phyloP scores from a whole-genome alignment of 176 grass and related monocot genomes.

The Triticum turgidum region DNA sequence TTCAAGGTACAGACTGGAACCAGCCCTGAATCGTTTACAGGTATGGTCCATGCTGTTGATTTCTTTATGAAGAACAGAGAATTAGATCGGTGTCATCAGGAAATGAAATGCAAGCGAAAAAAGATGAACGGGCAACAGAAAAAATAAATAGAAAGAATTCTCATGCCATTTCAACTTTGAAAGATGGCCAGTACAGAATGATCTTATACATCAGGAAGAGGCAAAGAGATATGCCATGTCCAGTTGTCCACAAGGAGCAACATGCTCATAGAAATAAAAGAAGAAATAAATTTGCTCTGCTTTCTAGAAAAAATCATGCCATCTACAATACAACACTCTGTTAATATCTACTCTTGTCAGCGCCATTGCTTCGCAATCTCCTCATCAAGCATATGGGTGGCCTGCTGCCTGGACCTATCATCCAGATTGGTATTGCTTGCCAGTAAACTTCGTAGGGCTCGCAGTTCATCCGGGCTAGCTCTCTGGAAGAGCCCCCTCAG shows the following conservation, averaged over 20 bases:
- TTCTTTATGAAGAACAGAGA: constrained; percentile 42
- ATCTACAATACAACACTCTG: constrained; percentile 33
- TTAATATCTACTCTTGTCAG: constrained; percentile 35
- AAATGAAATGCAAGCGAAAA: background rate
- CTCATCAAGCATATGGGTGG: constrained; percentile 42
- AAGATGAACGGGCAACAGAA: background rate
- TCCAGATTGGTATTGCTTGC: constrained; percentile 27
- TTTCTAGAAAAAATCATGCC: constrained; percentile 31
- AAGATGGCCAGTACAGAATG: constrained; percentile 2
- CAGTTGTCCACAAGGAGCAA: background rate
- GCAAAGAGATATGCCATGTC: background rate
- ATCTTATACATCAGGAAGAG: background rate
- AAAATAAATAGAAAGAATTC: constrained; percentile 5
- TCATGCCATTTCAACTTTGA: background rate
- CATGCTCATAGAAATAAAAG: constrained; percentile 13
- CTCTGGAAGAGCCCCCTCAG: constrained; percentile 75
- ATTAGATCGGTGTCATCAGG: constrained; percentile 1
- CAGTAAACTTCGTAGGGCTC: constrained; percentile 52
- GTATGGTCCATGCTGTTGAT: constrained; percentile 68
- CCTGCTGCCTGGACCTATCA: constrained; percentile 45
- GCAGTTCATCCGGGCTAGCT: constrained; percentile 66
- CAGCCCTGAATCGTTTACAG: constrained; percentile 45
- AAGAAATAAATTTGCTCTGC: constrained; percentile 13
- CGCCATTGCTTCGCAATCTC: constrained; percentile 42
- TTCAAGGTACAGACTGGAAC: constrained; percentile 52